A percentile compares a stretch with the other conserved stretches of the same genome.
Conservation (phyloP, 106 monocot species). For the Dactylorhiza incarnata region DNA sequence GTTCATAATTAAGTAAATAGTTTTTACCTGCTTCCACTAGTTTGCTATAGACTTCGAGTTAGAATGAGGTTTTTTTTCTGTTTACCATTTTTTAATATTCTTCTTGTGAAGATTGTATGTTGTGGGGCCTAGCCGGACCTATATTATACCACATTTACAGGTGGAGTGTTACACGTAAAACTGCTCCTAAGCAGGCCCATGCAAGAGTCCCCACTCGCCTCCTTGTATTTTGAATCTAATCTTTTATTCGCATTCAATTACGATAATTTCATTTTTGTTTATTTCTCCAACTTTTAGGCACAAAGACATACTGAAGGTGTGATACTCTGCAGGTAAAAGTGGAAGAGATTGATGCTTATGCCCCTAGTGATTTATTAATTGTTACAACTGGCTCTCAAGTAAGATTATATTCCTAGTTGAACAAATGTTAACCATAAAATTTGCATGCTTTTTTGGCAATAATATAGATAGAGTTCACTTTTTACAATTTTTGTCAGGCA, state of each 20-base stretch:
- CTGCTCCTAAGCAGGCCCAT: not conserved
- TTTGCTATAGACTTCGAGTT: too few species aligned
- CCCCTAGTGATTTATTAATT: conserved; percentile 92
- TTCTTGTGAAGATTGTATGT: too few species aligned
- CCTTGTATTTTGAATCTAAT: not conserved
- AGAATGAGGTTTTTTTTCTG: too few species aligned
- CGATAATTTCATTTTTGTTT: not conserved
- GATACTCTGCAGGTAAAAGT: conserved; percentile 68
- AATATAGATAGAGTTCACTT: conserved; percentile 13
- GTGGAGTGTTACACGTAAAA: too few species aligned
- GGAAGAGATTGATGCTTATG: conserved; percentile 96
- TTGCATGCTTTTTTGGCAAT: not conserved
- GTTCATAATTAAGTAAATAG: too few species aligned
- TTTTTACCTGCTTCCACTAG: too few species aligned
- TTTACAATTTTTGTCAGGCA: conserved; percentile 56
- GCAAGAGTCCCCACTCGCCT: not conserved
- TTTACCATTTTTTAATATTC: too few species aligned
- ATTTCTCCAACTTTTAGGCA: not conserved
- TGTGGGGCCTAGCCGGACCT: too few species aligned
- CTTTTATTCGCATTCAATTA: not conserved
- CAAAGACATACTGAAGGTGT: not conserved
- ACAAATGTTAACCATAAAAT: not conserved
- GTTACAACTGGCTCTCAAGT: conserved; percentile 99
- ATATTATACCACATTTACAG: too few species aligned
- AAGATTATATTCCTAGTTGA: conserved; percentile 24